Conservation (phyloP, 2,329 filamentous ascomycete genomes). For the Westerdykella sp. region DNA sequence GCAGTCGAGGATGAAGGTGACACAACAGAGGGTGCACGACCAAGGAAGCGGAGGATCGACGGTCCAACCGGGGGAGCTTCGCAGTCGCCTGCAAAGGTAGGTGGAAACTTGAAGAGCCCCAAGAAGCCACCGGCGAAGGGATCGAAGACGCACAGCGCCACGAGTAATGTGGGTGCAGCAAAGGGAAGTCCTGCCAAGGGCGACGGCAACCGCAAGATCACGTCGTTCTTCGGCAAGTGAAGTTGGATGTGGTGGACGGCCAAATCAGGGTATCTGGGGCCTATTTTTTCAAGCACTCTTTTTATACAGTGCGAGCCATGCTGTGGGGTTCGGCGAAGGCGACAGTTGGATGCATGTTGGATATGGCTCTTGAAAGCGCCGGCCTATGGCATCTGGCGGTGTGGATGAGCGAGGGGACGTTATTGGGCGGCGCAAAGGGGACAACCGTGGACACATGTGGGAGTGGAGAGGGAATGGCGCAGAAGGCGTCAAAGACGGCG, state of each 20-base stretch:
- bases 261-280: too few relatives aligned
- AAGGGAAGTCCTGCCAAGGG: constrained; percentile 41
- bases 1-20: constrained; percentile 31
- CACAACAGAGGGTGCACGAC: constrained; percentile 28
- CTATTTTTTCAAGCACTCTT: background rate
- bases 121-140: constrained; percentile 15
- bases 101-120: constrained; percentile 16
- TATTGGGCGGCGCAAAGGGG: constrained; percentile 13
- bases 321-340: constrained; percentile 12
- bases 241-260: background rate
- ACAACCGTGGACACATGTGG: constrained; percentile 1
- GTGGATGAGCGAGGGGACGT: constrained; percentile 6
- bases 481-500: constrained; percentile 5
- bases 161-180: constrained; percentile 47
- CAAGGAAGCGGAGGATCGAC: constrained; percentile 34
- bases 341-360: constrained; percentile 1
- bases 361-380: too few relatives aligned
- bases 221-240: constrained; percentile 51
- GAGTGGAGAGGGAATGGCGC: constrained; percentile 10
- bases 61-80: background rate
- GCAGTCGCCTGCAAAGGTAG: constrained; percentile 9
- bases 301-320: background rate
- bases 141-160: constrained; percentile 50
- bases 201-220: constrained; percentile 52
- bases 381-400: constrained; percentile 8